Conservation (phyloP, 768 basidiomycete genomes). For the Chalciporus chontae region DNA sequence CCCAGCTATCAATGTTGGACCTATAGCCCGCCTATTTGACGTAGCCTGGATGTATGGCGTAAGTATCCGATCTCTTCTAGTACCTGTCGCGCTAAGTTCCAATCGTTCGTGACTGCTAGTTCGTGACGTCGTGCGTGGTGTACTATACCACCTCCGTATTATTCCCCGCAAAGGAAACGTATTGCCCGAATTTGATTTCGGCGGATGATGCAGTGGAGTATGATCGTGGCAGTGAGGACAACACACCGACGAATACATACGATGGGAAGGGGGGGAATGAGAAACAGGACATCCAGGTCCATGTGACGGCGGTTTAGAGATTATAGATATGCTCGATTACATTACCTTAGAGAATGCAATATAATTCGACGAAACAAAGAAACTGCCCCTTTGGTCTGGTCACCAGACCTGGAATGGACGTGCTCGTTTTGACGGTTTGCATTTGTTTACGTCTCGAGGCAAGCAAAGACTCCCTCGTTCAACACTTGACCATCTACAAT, state of each 20-base stretch:
- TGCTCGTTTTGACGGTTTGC: neutral
- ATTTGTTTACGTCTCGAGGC: neutral
- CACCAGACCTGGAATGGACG: too few species aligned
- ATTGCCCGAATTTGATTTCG: constrained; percentile 25
- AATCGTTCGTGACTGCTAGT: constrained; percentile 9
- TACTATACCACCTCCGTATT: constrained; percentile 29
- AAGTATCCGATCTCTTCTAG: constrained; percentile 24
- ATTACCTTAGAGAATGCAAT: too few species aligned
- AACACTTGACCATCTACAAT: neutral
- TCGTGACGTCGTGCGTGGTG: constrained; percentile 25
- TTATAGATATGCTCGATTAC: too few species aligned
- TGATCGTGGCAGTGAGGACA: neutral
- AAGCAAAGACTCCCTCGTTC: neutral
- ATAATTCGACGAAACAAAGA: too few species aligned
- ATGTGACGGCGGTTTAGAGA: too few species aligned
- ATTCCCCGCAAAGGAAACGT: constrained; percentile 30
- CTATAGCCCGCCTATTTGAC: constrained; percentile 55
- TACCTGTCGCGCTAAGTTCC: neutral
- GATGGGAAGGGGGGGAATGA: constrained; percentile 4
- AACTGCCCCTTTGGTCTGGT: too few species aligned
- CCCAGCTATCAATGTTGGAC: constrained; percentile 58
- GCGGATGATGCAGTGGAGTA: constrained; percentile 20
- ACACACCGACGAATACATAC: neutral
- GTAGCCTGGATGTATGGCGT: constrained; percentile 80
- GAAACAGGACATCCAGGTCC: neutral